Percentiles rank a stretch among this genome's conserved stretches.
Conservation (phyloP, 2,329 filamentous ascomycete genomes). For the Podosphaera xanthii region DNA sequence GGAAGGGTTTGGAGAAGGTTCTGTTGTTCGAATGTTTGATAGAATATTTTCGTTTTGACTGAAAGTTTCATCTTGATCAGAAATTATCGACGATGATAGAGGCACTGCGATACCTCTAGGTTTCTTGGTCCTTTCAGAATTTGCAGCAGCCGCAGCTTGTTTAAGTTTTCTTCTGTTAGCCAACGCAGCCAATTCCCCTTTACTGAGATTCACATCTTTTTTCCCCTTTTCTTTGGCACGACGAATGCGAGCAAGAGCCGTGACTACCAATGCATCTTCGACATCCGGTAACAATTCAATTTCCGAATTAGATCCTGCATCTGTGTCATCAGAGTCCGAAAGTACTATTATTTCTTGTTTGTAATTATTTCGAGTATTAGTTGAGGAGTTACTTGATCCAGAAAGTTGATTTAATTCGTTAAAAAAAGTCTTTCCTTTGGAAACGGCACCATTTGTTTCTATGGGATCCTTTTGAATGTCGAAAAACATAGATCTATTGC, state of each 20-base stretch:
- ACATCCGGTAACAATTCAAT: constrained; percentile 29
- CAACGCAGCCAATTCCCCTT: constrained; percentile 60
- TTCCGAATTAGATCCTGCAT: constrained; percentile 30
- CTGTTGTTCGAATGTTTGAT: too few species aligned
- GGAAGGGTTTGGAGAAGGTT: too few species aligned
- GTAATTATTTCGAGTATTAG: constrained; percentile 12
- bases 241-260: constrained; percentile 58
- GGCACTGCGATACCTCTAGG: constrained; percentile 13
- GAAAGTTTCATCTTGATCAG: neutral
- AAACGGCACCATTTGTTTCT: constrained; percentile 31
- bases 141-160: constrained; percentile 11
- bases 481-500: constrained; percentile 2
- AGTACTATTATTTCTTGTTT: neutral
- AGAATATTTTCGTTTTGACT: neutral
- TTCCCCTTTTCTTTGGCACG: constrained; percentile 55
- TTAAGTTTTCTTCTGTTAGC: constrained; percentile 42
- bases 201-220: constrained; percentile 55
- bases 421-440: constrained; percentile 26
- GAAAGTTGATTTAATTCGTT: constrained; percentile 40
- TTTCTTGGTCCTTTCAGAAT: constrained; percentile 8
- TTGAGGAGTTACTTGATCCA: constrained; percentile 30
- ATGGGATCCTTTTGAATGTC: constrained; percentile 38
- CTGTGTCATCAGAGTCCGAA: constrained; percentile 22
- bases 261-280: constrained; percentile 56
- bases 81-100: constrained; percentile 5